phyloP scores from a whole-genome alignment of 306 rosid genomes.

The Gastrolobium villosum region DNA sequence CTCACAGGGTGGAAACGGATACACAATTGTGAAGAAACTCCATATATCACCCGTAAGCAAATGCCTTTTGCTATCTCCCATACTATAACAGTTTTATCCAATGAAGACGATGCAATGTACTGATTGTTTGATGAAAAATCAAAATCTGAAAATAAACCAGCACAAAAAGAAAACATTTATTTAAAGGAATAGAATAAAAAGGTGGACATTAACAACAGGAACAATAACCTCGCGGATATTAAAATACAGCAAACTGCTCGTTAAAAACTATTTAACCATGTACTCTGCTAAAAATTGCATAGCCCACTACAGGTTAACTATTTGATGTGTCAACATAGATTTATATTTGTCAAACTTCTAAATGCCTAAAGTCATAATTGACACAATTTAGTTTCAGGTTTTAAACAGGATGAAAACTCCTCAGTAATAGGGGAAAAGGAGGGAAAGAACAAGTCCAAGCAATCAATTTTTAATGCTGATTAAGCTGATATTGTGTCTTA shows the following conservation, averaged over 20 bases:
- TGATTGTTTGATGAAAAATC: conserved; percentile 97
- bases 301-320: conserved; percentile 20
- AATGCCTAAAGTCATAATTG: conserved; percentile 19
- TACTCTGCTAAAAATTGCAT: conserved; percentile 4
- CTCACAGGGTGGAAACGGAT: conserved; percentile 99
- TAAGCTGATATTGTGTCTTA: background rate
- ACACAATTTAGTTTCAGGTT: background rate
- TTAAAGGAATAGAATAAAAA: conserved; percentile 11
- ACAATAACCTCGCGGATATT: background rate
- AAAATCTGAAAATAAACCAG: conserved; percentile 78
- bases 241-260: conserved; percentile 8
- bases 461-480: conserved; percentile 23
- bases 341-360: conserved; percentile 12
- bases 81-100: conserved; percentile 96
- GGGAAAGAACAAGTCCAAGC: conserved; percentile 19
- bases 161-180: conserved; percentile 46
- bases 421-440: conserved; percentile 23
- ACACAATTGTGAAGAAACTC: conserved; percentile 90
- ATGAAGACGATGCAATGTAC: conserved; percentile 92
- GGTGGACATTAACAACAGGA: background rate
- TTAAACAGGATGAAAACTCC: conserved; percentile 27
- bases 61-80: conserved; percentile 92
- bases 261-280: conserved; percentile 9
- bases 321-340: conserved; percentile 17
- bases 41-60: conserved; percentile 97